Evolutionary conservation across 2,329 filamentous ascomycete genomes (phyloP).

Genomic region (Elsinoe fawcettii): DNA sequence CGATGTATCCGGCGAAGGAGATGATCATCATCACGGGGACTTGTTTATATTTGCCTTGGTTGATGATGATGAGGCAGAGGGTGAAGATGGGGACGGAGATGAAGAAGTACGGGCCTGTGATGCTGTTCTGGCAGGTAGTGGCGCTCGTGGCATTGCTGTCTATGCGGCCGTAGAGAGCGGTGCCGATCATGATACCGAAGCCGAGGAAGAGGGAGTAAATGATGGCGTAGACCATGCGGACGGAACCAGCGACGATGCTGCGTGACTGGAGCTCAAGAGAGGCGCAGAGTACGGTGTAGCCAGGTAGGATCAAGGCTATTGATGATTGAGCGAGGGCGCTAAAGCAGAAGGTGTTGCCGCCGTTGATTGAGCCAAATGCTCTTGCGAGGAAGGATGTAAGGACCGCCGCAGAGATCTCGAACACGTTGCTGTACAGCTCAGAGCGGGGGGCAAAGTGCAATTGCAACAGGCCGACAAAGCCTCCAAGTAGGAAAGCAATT

Average conservation of each 20-base stretch:
- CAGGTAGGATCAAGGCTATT: slow-evolving; percentile 44
- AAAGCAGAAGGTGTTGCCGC: slow-evolving; percentile 43
- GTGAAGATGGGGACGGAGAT: slow-evolving; percentile 68
- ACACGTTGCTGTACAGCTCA: slow-evolving; percentile 54
- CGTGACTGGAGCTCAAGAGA: slow-evolving; percentile 43
- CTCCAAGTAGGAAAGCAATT: slow-evolving; percentile 67
- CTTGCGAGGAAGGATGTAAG: slow-evolving; percentile 44
- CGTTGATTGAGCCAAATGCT: slow-evolving; percentile 41
- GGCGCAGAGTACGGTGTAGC: slow-evolving; percentile 45
- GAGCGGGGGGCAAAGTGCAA: slow-evolving; percentile 67
- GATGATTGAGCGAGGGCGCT: slow-evolving; percentile 44
- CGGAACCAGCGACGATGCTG: slow-evolving; percentile 43
- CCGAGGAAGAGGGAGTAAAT: slow-evolving; percentile 47
- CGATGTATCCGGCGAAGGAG: slow-evolving; percentile 63
- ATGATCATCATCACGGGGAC: slow-evolving; percentile 69
- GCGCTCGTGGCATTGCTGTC: slow-evolving; percentile 40
- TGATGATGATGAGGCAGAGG: slow-evolving; percentile 66
- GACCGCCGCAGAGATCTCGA: slow-evolving; percentile 43
- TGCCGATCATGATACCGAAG: slow-evolving; percentile 44
- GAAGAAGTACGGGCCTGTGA: slow-evolving; percentile 53
- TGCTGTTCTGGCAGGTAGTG: slow-evolving; percentile 38
- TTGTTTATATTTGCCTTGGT: slow-evolving; percentile 74
- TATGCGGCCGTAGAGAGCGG: slow-evolving; percentile 42
- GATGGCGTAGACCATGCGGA: slow-evolving; percentile 47
- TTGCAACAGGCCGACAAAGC: slow-evolving; percentile 65